Conservation (phyloP, 768 basidiomycete genomes). For the Roridomyces roridus region DNA sequence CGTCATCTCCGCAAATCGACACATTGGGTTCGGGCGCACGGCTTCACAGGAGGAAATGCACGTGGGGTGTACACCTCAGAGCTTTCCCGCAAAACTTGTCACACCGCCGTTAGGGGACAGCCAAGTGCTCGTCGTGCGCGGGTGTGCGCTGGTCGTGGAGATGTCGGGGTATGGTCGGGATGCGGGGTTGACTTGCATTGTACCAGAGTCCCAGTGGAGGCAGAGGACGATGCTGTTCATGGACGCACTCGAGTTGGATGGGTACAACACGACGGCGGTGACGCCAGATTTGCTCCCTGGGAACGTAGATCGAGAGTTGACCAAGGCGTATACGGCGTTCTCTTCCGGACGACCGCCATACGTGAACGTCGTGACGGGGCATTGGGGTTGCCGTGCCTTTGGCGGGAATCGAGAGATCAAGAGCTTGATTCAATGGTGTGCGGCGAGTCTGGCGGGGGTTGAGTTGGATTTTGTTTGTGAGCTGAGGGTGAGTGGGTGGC, state of each 20-base stretch:
- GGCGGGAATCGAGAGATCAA: constrained; percentile 23
- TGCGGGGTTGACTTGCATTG: not conserved
- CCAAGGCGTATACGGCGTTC: constrained; percentile 20
- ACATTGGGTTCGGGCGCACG: constrained; percentile 23
- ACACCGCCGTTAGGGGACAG: constrained; percentile 3
- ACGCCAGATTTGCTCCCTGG: constrained; percentile 19
- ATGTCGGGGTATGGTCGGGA: constrained; percentile 7
- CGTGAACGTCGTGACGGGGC: constrained; percentile 16
- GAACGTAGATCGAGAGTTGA: constrained; percentile 19
- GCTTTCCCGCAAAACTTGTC: constrained; percentile 14
- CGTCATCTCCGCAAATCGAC: constrained; percentile 19
- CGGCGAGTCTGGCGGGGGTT: constrained; percentile 20
- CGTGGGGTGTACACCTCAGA: constrained; percentile 16
- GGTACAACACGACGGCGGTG: constrained; percentile 2
- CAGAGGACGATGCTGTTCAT: constrained; percentile 25
- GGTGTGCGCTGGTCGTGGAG: constrained; percentile 13
- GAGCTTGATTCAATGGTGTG: constrained; percentile 21
- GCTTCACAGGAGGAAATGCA: constrained; percentile 26
- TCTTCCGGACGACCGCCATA: constrained; percentile 7
- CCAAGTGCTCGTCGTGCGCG: constrained; percentile 19
- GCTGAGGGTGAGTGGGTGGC: too few relatives aligned
- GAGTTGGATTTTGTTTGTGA: constrained; percentile 14
- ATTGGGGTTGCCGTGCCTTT: constrained; percentile 28
- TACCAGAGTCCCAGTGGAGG: not conserved
- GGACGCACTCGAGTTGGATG: constrained; percentile 21